Evolutionary conservation across 495 filamentous ascomycete species (phyloP).

Genomic region (Daldinia loculata): DNA sequence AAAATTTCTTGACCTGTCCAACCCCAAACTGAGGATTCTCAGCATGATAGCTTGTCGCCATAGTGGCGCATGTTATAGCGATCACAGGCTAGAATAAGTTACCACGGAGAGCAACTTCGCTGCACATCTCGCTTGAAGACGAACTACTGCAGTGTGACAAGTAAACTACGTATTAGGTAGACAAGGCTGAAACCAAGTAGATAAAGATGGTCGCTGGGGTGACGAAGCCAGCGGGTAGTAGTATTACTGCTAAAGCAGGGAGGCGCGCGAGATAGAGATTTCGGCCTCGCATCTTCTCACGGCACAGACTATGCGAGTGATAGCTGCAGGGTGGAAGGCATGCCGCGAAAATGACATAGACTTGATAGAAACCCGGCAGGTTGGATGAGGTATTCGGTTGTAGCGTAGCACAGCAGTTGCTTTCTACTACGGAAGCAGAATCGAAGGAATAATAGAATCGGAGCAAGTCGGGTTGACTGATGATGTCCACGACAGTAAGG

Average conservation of each 20-base stretch:
- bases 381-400: constrained; percentile 33
- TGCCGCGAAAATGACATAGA: constrained; percentile 15
- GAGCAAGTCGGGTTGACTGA: constrained; percentile 36
- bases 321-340: constrained; percentile 25
- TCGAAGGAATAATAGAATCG: constrained; percentile 36
- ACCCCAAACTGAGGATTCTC: constrained; percentile 8
- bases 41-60: constrained; percentile 17
- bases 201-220: constrained; percentile 3
- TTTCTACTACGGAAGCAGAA: constrained; percentile 23
- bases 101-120: constrained; percentile 22
- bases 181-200: constrained; percentile 34
- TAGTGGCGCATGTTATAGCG: constrained; percentile 20
- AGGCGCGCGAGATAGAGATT: constrained; percentile 29
- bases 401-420: constrained; percentile 34
- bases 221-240: constrained; percentile 3
- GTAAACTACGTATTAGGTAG: constrained; percentile 36
- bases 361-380: constrained; percentile 36
- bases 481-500: constrained; percentile 30
- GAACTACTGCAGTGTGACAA: constrained; percentile 44
- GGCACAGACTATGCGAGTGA: constrained; percentile 27
- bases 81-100: constrained; percentile 17
- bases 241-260: constrained; percentile 16
- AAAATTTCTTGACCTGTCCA: constrained; percentile 10
- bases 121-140: constrained; percentile 34
- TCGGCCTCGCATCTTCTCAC: constrained; percentile 25